A percentile compares a stretch with the other conserved stretches of the same genome.
phyloP scores from a whole-genome alignment of 345 rosid genomes.

The Murraya koenigii region DNA sequence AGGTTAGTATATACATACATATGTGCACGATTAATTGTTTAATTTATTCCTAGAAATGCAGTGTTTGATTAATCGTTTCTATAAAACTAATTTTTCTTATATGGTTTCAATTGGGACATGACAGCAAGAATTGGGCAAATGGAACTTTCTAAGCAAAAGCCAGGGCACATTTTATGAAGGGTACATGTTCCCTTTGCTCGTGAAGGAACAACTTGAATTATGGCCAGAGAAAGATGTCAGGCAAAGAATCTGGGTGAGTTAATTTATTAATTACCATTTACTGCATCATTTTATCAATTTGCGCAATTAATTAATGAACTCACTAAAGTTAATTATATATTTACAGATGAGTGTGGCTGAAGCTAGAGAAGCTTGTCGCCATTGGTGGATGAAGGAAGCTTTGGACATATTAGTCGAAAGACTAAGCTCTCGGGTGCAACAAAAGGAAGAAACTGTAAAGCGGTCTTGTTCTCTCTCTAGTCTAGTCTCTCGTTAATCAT shows the following conservation, averaged over 20 bases:
- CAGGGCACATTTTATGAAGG: conserved; percentile 80
- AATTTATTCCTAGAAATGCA: background rate
- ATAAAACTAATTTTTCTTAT: background rate
- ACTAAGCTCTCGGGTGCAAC: conserved; percentile 25
- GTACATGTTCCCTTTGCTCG: conserved; percentile 84
- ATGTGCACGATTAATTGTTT: background rate
- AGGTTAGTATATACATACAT: conserved; percentile 36
- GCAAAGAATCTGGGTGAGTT: conserved; percentile 68
- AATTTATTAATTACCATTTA: background rate
- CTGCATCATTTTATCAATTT: background rate
- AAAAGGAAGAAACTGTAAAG: conserved; percentile 13
- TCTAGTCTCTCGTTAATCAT: background rate
- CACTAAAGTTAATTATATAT: background rate
- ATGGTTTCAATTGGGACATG: background rate
- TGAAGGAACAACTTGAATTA: conserved; percentile 62
- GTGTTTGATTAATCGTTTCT: background rate
- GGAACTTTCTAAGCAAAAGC: conserved; percentile 82
- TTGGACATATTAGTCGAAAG: conserved; percentile 56
- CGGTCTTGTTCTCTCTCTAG: background rate
- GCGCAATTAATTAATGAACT: too few species aligned
- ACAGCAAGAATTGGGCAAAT: conserved; percentile 71
- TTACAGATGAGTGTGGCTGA: conserved; percentile 56
- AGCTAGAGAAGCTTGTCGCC: conserved; percentile 78
- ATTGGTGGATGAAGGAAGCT: conserved; percentile 97
- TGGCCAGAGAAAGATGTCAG: conserved; percentile 79